phyloP scores from a whole-genome alignment of 805 yeast genomes.

The Komagataella ulmi region DNA sequence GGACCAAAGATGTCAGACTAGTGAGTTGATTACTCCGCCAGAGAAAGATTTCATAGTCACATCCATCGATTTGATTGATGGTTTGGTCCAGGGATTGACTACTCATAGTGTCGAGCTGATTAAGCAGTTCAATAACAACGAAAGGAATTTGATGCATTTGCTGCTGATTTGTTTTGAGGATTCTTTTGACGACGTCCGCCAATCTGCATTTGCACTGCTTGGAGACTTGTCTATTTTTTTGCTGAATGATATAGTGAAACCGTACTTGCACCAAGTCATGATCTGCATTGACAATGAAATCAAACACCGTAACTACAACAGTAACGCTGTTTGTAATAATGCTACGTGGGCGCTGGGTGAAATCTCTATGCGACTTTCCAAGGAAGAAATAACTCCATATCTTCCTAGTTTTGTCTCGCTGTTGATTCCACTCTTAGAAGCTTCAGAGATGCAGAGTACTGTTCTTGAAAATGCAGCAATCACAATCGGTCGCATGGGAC shows the following conservation, averaged over 20 bases:
- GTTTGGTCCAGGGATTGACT: slow-evolving; percentile 82
- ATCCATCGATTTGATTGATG: slow-evolving; percentile 81
- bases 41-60: slow-evolving; percentile 88
- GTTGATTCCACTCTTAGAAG: slow-evolving; percentile 45
- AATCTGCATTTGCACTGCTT: slow-evolving; percentile 75
- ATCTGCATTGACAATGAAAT: slow-evolving; percentile 61
- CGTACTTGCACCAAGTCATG: slow-evolving; percentile 38
- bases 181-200: slow-evolving; percentile 78
- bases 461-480: slow-evolving; percentile 82
- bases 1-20: slow-evolving; percentile 47
- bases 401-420: slow-evolving; percentile 38
- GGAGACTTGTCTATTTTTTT: slow-evolving; percentile 77
- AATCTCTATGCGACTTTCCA: slow-evolving; percentile 46
- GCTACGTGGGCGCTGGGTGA: slow-evolving; percentile 95
- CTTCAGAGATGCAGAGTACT: slow-evolving; percentile 40
- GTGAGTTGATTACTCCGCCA: slow-evolving; percentile 61
- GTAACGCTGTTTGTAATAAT: slow-evolving; percentile 65
- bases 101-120: slow-evolving; percentile 45
- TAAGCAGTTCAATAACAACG: slow-evolving; percentile 15
- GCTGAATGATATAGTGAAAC: slow-evolving; percentile 28
- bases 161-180: slow-evolving; percentile 63
- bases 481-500: slow-evolving; percentile 77
- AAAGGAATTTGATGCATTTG: slow-evolving; percentile 39
- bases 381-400: slow-evolving; percentile 34
- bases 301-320: slow-evolving; percentile 31